phyloP scores from a whole-genome alignment of 495 filamentous ascomycete genomes.

The Hyaloscypha variabilis region DNA sequence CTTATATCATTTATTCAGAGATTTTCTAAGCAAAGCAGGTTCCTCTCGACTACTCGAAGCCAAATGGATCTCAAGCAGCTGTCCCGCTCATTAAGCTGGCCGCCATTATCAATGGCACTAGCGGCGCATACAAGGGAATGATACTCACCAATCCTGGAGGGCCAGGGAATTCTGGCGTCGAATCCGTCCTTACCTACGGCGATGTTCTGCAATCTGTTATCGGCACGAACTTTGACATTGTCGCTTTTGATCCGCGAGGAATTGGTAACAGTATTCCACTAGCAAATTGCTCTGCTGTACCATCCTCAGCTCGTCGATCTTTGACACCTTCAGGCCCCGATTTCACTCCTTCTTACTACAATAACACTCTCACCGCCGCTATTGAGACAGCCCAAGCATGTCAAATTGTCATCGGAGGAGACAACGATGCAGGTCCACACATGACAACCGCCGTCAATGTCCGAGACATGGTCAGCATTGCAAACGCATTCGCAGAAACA shows the following conservation, averaged over 20 bases:
- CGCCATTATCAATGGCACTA: no score
- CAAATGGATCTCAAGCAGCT: conserved; percentile 10
- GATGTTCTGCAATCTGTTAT: neutral
- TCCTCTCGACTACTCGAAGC: conserved; percentile 21
- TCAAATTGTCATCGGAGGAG: conserved; percentile 11
- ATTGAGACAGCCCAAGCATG: conserved; percentile 9
- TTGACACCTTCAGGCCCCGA: conserved; percentile 7
- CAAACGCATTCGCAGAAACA: conserved; percentile 37
- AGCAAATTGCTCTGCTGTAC: conserved; percentile 12
- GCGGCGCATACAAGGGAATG: conserved; percentile 18
- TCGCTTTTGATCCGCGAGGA: conserved; percentile 58
- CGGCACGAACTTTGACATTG: conserved; percentile 45
- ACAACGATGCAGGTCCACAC: conserved; percentile 17
- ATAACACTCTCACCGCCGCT: neutral
- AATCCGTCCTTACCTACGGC: conserved; percentile 1
- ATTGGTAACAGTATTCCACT: conserved; percentile 50
- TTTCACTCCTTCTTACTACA: neutral
- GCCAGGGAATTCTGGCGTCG: conserved; percentile 16
- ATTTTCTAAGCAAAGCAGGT: no score
- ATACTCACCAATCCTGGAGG: conserved; percentile 24
- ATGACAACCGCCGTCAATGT: conserved; percentile 36
- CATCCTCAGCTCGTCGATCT: neutral
- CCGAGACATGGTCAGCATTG: conserved; percentile 50
- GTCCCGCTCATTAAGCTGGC: conserved; percentile 15
- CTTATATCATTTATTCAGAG: no score